Percentiles rank a stretch among this genome's conserved stretches.
Conservation (phyloP, 345 rosid species). For the Lepidium africanum region DNA sequence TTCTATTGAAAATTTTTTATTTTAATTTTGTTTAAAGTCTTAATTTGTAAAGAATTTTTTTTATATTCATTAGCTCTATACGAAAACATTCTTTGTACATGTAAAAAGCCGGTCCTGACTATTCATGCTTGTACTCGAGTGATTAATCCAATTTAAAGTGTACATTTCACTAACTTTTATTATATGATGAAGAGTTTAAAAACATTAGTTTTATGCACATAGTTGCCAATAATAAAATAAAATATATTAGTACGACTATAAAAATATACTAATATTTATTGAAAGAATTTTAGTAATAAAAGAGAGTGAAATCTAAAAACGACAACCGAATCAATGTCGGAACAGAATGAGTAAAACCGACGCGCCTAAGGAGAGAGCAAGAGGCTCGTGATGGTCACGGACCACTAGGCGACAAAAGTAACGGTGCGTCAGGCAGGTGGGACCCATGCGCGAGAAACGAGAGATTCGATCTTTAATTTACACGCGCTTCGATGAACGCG, state of each 20-base stretch:
- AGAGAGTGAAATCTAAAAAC: slow-evolving; percentile 2
- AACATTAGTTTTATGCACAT: no score
- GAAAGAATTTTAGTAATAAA: slow-evolving; percentile 7
- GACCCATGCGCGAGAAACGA: slow-evolving; percentile 13
- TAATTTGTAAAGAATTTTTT: no score
- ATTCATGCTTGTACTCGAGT: no score
- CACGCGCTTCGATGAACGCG: slow-evolving; percentile 20
- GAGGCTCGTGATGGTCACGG: slow-evolving; percentile 27
- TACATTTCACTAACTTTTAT: no score
- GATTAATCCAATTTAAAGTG: no score
- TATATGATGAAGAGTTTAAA: no score
- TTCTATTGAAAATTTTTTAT: no score
- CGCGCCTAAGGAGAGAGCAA: slow-evolving; percentile 28
- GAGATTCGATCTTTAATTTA: slow-evolving; percentile 25
- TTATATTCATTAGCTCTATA: no score
- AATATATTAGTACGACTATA: not conserved
- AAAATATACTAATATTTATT: not conserved
- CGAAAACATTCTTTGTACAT: no score
- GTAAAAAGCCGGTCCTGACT: no score
- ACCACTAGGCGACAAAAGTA: slow-evolving; percentile 30
- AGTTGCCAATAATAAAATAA: no score
- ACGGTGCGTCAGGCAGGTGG: slow-evolving; percentile 21
- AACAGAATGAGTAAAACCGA: slow-evolving; percentile 1
- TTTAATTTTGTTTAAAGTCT: no score
- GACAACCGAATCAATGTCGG: slow-evolving; percentile 33